phyloP scores from a whole-genome alignment of 208 protist genomes.

The Angomonas ambiguus region DNA sequence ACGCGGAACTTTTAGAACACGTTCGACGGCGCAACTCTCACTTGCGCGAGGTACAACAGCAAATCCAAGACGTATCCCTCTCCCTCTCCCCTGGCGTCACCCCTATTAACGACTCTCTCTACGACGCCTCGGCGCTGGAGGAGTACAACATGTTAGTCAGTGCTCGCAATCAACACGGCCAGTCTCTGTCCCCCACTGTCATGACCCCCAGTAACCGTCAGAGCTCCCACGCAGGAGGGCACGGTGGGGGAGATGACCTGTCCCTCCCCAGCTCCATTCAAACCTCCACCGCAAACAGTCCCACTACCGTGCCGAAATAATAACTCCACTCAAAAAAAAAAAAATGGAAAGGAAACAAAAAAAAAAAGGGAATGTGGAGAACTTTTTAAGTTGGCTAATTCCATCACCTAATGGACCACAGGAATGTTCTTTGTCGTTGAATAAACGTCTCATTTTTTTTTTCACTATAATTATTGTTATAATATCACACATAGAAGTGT shows the following conservation, averaged over 20 bases:
- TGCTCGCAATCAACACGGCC: conserved; percentile 4
- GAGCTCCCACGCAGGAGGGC: too few relatives aligned
- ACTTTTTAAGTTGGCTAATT: conserved; percentile 10
- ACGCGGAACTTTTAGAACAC: conserved; percentile 52
- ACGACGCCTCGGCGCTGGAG: conserved; percentile 6
- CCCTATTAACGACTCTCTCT: neutral
- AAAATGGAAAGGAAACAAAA: neutral
- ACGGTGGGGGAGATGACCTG: neutral
- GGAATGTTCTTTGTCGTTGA: too few relatives aligned
- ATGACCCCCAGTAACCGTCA: neutral
- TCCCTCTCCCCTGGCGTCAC: neutral
- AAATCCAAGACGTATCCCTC: conserved; percentile 26
- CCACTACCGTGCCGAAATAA: conserved; percentile 2
- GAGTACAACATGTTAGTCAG: conserved; percentile 13
- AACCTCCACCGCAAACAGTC: neutral
- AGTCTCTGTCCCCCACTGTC: neutral
- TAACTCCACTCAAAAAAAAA: neutral
- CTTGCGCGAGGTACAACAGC: conserved; percentile 45
- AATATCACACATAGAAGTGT: neutral
- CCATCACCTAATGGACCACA: too few relatives aligned
- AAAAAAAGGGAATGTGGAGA: neutral
- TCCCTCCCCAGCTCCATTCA: neutral
- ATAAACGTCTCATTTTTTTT: conserved; percentile 8
- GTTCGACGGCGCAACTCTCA: conserved; percentile 50
- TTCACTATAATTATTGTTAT: neutral